phyloP scores from a whole-genome alignment of 768 basidiomycete species.

The Russula compacta region DNA sequence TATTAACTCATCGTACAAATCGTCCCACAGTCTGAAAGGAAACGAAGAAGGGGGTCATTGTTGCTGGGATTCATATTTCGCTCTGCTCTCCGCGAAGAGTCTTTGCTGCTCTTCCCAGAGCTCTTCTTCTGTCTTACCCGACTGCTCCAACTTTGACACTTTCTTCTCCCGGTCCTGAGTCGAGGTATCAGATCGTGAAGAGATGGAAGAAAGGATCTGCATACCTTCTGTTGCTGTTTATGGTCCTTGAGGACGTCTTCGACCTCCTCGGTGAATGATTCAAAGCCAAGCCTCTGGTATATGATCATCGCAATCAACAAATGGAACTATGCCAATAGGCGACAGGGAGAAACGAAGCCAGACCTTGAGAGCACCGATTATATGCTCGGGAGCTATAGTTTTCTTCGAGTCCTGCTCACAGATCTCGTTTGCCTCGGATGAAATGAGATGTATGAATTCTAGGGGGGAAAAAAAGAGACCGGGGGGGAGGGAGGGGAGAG shows the following conservation, averaged over 20 bases:
- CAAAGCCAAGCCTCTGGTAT: constrained; percentile 80
- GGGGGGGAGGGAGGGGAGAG: neutral
- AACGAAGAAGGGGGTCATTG: constrained; percentile 5
- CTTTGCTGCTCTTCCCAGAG: constrained; percentile 80
- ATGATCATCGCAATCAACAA: neutral
- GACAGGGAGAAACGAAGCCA: constrained; percentile 21
- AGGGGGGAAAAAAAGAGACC: constrained; percentile 12
- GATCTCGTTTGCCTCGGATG: constrained; percentile 95
- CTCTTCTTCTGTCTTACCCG: constrained; percentile 87
- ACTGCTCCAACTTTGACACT: constrained; percentile 79
- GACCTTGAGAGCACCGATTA: constrained; percentile 85
- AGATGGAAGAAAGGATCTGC: constrained; percentile 19
- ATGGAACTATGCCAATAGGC: neutral
- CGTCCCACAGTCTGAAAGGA: constrained; percentile 5
- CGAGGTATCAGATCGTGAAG: constrained; percentile 4
- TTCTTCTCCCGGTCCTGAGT: constrained; percentile 83
- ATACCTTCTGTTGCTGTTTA: constrained; percentile 89
- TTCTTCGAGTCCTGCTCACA: constrained; percentile 98
- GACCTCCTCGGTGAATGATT: constrained; percentile 81
- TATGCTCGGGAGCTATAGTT: constrained; percentile 97
- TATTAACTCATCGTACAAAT: constrained; percentile 15
- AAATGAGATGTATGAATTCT: constrained; percentile 98
- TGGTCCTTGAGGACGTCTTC: constrained; percentile 92
- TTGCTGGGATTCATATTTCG: constrained; percentile 56
- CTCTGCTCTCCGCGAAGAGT: constrained; percentile 87